These are phyloP conservation scores for Eimeria zaria DNA, from an alignment of 169 alveolate species.

Conservation along the genomic window DNA sequence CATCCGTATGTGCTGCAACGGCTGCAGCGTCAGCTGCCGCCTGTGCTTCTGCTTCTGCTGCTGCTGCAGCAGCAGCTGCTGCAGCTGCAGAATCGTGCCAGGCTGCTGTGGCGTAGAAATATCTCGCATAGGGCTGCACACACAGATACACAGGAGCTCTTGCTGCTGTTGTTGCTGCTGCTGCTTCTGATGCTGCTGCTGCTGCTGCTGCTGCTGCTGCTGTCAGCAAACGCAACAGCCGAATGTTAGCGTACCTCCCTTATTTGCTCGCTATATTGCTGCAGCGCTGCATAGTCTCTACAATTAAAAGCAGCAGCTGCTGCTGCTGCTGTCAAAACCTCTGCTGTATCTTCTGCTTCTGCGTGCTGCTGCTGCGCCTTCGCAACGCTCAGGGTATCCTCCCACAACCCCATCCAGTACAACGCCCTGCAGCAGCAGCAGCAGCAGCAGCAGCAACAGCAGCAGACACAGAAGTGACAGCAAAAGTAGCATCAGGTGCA, in stretches of 20 bases:
- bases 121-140: not conserved
- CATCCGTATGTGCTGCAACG: not conserved
- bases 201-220: constrained; percentile 1
- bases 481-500: constrained; percentile 11
- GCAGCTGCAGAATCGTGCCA: not conserved
- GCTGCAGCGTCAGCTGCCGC: not conserved
- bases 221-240: not conserved
- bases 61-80: not conserved
- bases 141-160: not conserved
- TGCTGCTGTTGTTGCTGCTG: not conserved
- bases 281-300: constrained; percentile 15
- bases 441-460: constrained; percentile 52
- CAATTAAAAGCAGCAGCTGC: constrained; percentile 34
- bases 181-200: not conserved
- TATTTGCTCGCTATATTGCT: not conserved
- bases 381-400: not conserved
- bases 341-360: not conserved
- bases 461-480: not conserved
- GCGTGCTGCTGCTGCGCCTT: not conserved
- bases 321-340: not conserved
- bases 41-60: not conserved
- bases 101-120: constrained; percentile 3
- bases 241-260: not conserved
- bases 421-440: constrained; percentile 39
- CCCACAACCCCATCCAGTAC: constrained; percentile 9